Base-by-base conservation (phyloP, 2,329 filamentous ascomycete genomes). In the Shiraia bambusicola region DNA sequence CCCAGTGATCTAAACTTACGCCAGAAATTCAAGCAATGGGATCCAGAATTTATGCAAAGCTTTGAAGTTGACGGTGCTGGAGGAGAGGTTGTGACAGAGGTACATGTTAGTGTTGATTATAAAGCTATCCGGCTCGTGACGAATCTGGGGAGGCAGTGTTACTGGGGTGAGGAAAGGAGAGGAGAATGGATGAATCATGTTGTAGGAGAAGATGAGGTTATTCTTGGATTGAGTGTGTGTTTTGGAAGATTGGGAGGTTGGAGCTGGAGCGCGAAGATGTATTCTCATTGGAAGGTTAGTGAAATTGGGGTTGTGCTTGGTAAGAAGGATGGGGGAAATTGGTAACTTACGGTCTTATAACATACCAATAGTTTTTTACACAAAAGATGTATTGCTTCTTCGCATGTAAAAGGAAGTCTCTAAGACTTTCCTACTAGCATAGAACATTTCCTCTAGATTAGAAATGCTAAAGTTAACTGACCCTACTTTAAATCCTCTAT, bases 51-150 rank as follows among this genome's bases (percentile, higher is more conserved):
- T 19, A 48, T 38, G 36, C 11, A 25, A 27, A 12, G 38, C 9
- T 52, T 58, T 22, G 35, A 47, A 0, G 44, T 58, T 9, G 49
- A 59, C 14, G 47, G 49, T 2, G 27, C 39, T 10, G 46, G 45
- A 3, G 54, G 54, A 1, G 56, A 56, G 40, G 16, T 47, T 6
- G 39, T 60, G n/a, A 50, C 40, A 3, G 54, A 52, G 26, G 51
- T 60, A 4, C 41, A 50, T 28, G 47, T 47, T 8, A 37, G 35
- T 28, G 15, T 33, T 14, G 47, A 47, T 12, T 31, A 40, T 14
- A 41, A 32, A 28, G 50, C 51, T 17, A 19, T 59, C 0, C 49
- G 45, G 26, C 17, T 61, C 3, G 24, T 42, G n/a, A 59, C 50
- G 25, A 52, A 52, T 37, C 22, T 30, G 6, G 46, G 36, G 6